A percentile compares a stretch with the other conserved stretches of the same genome.
phyloP scores from a whole-genome alignment of 345 rosid genomes.

The Salix suchowensis region DNA sequence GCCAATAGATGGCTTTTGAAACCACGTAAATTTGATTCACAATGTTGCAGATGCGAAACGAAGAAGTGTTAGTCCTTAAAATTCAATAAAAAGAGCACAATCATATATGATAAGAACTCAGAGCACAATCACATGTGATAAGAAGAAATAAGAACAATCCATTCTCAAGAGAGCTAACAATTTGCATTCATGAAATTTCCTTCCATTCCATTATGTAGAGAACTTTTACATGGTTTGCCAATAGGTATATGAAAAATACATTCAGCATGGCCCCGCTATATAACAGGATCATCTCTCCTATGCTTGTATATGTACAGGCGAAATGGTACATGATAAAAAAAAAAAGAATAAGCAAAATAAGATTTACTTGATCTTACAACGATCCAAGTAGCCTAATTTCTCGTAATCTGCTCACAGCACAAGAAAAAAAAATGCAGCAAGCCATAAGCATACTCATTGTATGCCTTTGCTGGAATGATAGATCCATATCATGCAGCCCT shows the following conservation, averaged over 20 bases:
- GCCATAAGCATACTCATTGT: not conserved
- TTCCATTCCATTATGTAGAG: not conserved
- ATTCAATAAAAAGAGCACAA: not conserved
- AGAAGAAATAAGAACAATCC: not conserved
- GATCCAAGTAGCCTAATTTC: not conserved
- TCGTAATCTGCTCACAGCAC: not conserved
- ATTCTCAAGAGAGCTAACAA: not conserved
- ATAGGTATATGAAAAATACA: not conserved
- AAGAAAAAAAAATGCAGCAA: not conserved
- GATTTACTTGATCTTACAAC: not conserved
- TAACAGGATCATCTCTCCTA: not conserved
- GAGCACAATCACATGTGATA: not conserved
- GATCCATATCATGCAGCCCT: not conserved
- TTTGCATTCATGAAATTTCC: not conserved
- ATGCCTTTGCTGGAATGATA: not conserved
- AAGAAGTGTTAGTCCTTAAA: not conserved
- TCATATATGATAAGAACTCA: not conserved
- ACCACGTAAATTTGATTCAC: not conserved
- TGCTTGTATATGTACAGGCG: not conserved
- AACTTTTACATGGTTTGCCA: not conserved
- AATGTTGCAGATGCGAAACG: not conserved
- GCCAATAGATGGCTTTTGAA: not conserved
- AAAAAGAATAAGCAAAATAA: not conserved
- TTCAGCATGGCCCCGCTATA: not conserved
- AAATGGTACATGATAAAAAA: not conserved